phyloP scores from a whole-genome alignment of 1,284 basidiomycete genomes.

The Rhodotorula sp. region DNA sequence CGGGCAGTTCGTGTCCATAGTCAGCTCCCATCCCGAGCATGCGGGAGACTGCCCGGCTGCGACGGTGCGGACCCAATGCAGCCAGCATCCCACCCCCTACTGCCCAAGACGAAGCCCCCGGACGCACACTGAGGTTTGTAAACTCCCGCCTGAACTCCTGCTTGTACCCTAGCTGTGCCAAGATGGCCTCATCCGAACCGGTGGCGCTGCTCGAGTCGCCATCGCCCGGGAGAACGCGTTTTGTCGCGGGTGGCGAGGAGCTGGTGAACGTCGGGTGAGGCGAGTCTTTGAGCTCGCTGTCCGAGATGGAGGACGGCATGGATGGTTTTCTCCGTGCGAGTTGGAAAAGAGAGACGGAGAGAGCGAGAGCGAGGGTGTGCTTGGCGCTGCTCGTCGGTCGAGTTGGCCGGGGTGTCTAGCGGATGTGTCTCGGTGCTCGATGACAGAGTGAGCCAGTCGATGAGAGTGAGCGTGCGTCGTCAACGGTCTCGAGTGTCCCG shows the following conservation, averaged over 20 bases:
- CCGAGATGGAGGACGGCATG: background rate
- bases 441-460: background rate
- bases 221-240: background rate
- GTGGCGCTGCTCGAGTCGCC: slow-evolving; percentile 3
- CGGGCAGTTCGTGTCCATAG: background rate
- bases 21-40: background rate
- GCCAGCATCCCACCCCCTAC: too few relatives aligned
- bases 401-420: background rate
- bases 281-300: slow-evolving; percentile 5
- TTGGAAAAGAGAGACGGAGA: too few relatives aligned
- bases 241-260: background rate
- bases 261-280: background rate
- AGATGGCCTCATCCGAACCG: slow-evolving; percentile 24
- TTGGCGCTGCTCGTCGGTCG: too few relatives aligned
- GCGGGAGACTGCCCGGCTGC: too few relatives aligned
- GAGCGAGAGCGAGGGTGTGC: background rate
- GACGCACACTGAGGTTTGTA: slow-evolving; percentile 61
- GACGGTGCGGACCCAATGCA: too few relatives aligned
- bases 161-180: slow-evolving; percentile 31
- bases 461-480: background rate
- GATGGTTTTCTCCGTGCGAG: too few relatives aligned
- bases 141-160: slow-evolving; percentile 70
- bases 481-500: too few relatives aligned
- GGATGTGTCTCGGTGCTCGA: background rate
- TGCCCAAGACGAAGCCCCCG: too few relatives aligned